Conservation (phyloP, 768 basidiomycete genomes). For the Phaeolepiota aurea region DNA sequence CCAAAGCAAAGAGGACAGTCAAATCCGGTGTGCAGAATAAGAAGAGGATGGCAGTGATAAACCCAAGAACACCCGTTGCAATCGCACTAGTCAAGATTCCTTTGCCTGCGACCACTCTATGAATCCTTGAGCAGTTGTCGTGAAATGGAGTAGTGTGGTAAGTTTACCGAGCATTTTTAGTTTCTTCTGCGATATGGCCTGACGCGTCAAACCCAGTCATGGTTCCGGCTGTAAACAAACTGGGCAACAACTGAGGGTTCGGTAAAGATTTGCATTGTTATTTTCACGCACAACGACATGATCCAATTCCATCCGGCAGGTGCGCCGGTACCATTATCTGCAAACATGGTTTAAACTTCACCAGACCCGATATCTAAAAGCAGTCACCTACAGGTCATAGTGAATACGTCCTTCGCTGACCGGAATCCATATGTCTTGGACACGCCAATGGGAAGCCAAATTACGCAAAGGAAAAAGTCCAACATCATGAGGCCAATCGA, state of each 20-base stretch:
- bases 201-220: constrained; percentile 89
- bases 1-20: constrained; percentile 62
- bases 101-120: constrained; percentile 67
- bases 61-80: constrained; percentile 74
- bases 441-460: constrained; percentile 92
- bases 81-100: constrained; percentile 76
- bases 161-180: constrained; percentile 63
- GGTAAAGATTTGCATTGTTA: not conserved
- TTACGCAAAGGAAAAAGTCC: constrained; percentile 81
- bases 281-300: constrained; percentile 57
- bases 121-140: constrained; percentile 2
- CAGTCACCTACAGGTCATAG: constrained; percentile 56
- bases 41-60: constrained; percentile 71
- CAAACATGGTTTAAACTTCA: constrained; percentile 4
- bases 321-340: constrained; percentile 87
- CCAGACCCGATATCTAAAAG: too few relatives aligned
- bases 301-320: constrained; percentile 89
- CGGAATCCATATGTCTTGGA: constrained; percentile 87
- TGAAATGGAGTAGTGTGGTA: not conserved
- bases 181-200: constrained; percentile 85
- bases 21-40: constrained; percentile 80
- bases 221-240: constrained; percentile 81
- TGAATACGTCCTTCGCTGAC: constrained; percentile 76
- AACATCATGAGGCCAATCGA: constrained; percentile 69
- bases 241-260: constrained; percentile 13